A percentile compares a stretch with the other conserved stretches of the same genome.
phyloP scores from a whole-genome alignment of 2,329 filamentous ascomycete genomes.

The Ophiostoma novo-ulmi region DNA sequence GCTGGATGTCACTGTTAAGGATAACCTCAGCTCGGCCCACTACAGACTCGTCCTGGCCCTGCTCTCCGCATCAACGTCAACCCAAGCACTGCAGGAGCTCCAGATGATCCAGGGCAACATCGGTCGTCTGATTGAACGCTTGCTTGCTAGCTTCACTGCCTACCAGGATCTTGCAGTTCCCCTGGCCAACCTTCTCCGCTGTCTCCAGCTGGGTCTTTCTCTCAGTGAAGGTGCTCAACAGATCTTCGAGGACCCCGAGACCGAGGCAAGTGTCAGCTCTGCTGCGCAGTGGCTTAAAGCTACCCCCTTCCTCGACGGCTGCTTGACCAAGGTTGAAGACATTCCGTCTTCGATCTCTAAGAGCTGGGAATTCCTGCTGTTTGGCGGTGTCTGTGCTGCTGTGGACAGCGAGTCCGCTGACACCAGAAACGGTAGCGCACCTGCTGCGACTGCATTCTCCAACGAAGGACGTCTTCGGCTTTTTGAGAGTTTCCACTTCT shows the following conservation, averaged over 20 bases:
- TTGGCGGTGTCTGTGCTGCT: slow-evolving; percentile 42
- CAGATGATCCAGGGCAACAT: slow-evolving; percentile 53
- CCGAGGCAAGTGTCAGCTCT: slow-evolving; percentile 5
- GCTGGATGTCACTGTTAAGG: slow-evolving; percentile 56
- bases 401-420: slow-evolving; percentile 44
- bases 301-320: slow-evolving; percentile 54
- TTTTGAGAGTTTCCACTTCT: slow-evolving; percentile 62
- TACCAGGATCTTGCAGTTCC: slow-evolving; percentile 84
- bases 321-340: slow-evolving; percentile 32
- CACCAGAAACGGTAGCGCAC: slow-evolving; percentile 39
- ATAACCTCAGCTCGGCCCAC: slow-evolving; percentile 40
- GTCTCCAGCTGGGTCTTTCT: slow-evolving; percentile 69
- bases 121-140: slow-evolving; percentile 62
- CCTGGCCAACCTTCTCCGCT: slow-evolving; percentile 71
- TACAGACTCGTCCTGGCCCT: slow-evolving; percentile 33
- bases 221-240: slow-evolving; percentile 47
- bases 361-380: slow-evolving; percentile 48
- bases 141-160: slow-evolving; percentile 67
- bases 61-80: slow-evolving; percentile 26
- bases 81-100: slow-evolving; percentile 40
- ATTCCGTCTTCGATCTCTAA: slow-evolving; percentile 29
- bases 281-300: slow-evolving; percentile 40
- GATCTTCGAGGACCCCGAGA: slow-evolving; percentile 30
- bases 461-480: slow-evolving; percentile 48
- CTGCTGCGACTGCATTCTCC: slow-evolving; percentile 34